These are phyloP conservation scores for Echium plantagineum DNA, from an alignment of 257 asterid species.

Conservation along the genomic window DNA sequence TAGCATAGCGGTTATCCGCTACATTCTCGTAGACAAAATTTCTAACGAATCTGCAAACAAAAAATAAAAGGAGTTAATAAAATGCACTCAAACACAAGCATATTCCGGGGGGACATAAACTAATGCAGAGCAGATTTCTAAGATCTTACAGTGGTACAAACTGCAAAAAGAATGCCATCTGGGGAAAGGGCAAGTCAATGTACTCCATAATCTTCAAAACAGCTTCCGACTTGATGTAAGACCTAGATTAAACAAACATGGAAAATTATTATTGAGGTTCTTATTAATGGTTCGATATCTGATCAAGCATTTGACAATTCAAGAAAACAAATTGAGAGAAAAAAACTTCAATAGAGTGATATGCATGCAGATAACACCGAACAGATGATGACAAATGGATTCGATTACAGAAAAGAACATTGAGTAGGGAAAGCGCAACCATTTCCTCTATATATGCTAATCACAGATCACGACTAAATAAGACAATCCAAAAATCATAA, in stretches of 20 bases:
- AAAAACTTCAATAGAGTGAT: too few relatives aligned
- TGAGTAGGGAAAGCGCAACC: too few relatives aligned
- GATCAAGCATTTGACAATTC: not conserved
- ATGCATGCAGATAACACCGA: too few relatives aligned
- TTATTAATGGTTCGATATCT: not conserved
- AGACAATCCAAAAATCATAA: too few relatives aligned
- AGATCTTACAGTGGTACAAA: conserved; percentile 67
- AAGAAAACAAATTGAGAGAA: not conserved
- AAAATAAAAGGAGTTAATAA: conserved; percentile 10
- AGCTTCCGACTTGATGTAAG: conserved; percentile 81
- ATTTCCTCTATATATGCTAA: not conserved
- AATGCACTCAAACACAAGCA: not conserved
- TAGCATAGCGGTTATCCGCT: conserved; percentile 69
- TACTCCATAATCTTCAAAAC: conserved; percentile 84
- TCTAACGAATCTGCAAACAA: conserved; percentile 60
- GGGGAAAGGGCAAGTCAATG: conserved; percentile 74
- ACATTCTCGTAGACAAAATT: conserved; percentile 64
- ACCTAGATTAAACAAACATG: conserved; percentile 33
- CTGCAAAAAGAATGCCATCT: conserved; percentile 57
- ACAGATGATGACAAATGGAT: too few relatives aligned
- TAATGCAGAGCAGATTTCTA: conserved; percentile 4
- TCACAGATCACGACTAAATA: not conserved
- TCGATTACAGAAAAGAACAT: not conserved
- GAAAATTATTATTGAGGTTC: not conserved
- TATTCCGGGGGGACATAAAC: not conserved